These are phyloP conservation scores for Gossypium davidsonii DNA, from an alignment of 441 rosid genomes.

Conservation along the genomic window DNA sequence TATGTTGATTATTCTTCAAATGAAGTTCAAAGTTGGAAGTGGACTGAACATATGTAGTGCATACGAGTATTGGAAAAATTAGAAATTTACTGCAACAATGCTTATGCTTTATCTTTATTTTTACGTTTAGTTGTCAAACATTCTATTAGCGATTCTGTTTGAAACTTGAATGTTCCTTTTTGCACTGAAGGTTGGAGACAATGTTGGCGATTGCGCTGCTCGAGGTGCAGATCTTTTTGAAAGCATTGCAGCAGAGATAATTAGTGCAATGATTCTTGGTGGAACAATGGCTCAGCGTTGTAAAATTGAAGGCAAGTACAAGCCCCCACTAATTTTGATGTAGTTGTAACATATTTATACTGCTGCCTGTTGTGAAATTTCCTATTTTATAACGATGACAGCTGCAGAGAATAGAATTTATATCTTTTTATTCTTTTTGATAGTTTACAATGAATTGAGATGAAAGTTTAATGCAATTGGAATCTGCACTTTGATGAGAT, in stretches of 20 bases:
- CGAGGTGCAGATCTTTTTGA: conserved; percentile 99
- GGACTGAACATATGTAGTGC: not conserved
- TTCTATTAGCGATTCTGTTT: conserved; percentile 3
- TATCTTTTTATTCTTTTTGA: not conserved
- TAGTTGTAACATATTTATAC: not conserved
- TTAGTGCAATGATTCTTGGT: conserved; percentile 98
- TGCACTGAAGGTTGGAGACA: conserved; percentile 76
- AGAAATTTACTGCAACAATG: not conserved
- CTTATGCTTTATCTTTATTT: not conserved
- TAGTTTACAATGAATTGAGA: not conserved
- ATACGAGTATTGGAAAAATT: not conserved
- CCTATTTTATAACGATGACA: not conserved
- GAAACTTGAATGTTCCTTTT: conserved; percentile 18
- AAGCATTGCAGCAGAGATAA: conserved; percentile 98
- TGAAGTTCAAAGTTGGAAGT: not conserved
- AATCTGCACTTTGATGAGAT: not conserved
- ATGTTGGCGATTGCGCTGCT: conserved; percentile 99
- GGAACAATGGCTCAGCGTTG: conserved; percentile 96
- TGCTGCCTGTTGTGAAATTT: not conserved
- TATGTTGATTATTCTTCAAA: not conserved
- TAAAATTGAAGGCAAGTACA: conserved; percentile 75
- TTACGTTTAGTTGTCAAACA: not conserved
- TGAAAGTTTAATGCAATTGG: not conserved
- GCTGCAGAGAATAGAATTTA: not conserved
- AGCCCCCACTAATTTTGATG: not conserved